Conservation (phyloP, 2,329 filamentous ascomycete species). For the Fusarium sp. region DNA sequence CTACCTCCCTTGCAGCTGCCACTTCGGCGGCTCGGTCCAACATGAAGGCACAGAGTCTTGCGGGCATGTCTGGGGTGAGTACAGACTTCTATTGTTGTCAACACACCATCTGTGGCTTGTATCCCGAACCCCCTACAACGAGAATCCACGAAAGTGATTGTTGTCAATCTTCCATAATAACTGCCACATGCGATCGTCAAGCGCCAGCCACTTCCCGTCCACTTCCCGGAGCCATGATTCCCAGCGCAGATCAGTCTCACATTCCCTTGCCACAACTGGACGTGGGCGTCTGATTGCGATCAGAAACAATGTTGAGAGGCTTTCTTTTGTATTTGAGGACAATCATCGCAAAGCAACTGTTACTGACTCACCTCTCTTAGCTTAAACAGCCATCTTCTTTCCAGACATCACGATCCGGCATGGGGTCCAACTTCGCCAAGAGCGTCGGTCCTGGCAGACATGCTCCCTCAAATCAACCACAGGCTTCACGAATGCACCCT, state of each 20-base stretch:
- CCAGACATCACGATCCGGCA: slow-evolving; percentile 59
- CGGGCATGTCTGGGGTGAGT: slow-evolving; percentile 52
- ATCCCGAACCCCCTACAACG: neutral
- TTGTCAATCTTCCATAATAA: neutral
- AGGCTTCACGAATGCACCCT: slow-evolving; percentile 65
- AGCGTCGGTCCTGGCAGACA: slow-evolving; percentile 72
- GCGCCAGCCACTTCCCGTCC: slow-evolving; percentile 10
- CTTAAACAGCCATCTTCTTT: slow-evolving; percentile 53
- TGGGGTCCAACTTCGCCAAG: slow-evolving; percentile 65
- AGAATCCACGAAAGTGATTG: no score
- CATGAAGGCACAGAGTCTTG: slow-evolving; percentile 63
- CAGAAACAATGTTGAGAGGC: slow-evolving; percentile 20
- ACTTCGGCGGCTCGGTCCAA: slow-evolving; percentile 59
- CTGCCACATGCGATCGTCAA: slow-evolving; percentile 25
- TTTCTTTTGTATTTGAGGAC: slow-evolving; percentile 18
- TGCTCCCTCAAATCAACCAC: slow-evolving; percentile 57
- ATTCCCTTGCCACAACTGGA: slow-evolving; percentile 10
- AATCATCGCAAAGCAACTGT: slow-evolving; percentile 1
- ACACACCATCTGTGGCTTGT: neutral
- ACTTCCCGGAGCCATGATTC: slow-evolving; percentile 9
- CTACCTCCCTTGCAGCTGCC: slow-evolving; percentile 56
- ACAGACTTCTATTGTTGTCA: slow-evolving; percentile 11
- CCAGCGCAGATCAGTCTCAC: slow-evolving; percentile 17
- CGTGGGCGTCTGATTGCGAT: neutral
- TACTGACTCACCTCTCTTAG: slow-evolving; percentile 39